Evolutionary conservation across 2,329 filamentous ascomycete genomes (phyloP).

Genomic region (Aurifilum marmelostoma): DNA sequence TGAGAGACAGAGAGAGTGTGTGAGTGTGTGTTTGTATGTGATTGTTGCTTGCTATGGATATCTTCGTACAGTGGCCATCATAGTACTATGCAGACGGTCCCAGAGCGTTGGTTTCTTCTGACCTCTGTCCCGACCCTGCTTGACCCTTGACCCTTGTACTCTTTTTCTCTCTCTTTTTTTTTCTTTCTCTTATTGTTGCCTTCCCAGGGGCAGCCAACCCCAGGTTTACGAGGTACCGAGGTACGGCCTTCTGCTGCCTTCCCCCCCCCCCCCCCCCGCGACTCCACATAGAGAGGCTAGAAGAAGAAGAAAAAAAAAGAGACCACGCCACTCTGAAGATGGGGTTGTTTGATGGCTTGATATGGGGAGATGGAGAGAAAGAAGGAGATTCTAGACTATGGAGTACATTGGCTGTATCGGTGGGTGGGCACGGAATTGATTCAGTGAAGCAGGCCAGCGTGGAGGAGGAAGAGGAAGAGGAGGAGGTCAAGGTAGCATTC

Average conservation of each 20-base stretch:
- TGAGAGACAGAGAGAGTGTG: too few relatives aligned
- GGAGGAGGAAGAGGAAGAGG: too few relatives aligned
- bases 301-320: too few relatives aligned
- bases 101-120: not conserved
- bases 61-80: too few relatives aligned
- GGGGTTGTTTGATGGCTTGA: not conserved
- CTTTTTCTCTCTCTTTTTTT: not conserved
- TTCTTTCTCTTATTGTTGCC: not conserved
- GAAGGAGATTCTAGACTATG: not conserved
- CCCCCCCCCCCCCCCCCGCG: not conserved
- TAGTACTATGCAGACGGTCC: too few relatives aligned
- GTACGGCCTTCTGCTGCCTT: not conserved
- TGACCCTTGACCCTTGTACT: not conserved
- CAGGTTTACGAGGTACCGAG: conserved; percentile 1
- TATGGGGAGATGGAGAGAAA: not conserved
- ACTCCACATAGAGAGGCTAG: not conserved
- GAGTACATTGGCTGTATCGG: not conserved
- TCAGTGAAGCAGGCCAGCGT: not conserved
- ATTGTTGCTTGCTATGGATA: too few relatives aligned
- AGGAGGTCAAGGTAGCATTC: too few relatives aligned
- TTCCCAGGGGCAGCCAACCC: not conserved
- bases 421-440: not conserved
- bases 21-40: too few relatives aligned
- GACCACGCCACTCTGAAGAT: not conserved
- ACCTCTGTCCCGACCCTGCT: not conserved